Conservation (phyloP, 164 flowering plant genomes). For the Kingdonia uniflora region DNA sequence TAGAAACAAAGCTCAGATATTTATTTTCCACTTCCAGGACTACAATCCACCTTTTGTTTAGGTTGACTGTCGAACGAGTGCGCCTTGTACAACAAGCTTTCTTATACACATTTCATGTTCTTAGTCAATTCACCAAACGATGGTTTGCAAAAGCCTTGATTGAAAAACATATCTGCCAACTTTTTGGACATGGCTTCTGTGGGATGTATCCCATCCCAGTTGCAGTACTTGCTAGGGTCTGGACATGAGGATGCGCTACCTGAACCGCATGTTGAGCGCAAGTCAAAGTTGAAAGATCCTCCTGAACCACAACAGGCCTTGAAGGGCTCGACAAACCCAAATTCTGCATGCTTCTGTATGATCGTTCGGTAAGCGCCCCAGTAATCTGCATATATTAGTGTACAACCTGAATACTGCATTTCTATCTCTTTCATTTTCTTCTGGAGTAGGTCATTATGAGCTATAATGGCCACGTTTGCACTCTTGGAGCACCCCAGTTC, state of each 20-base stretch:
- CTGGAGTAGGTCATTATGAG: constrained; percentile 35
- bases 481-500: constrained; percentile 23
- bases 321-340: constrained; percentile 25
- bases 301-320: constrained; percentile 46
- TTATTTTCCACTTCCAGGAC: no score
- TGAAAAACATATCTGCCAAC: constrained; percentile 29
- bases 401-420: not conserved
- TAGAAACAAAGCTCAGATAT: no score
- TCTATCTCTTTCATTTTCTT: constrained; percentile 12
- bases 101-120: not conserved
- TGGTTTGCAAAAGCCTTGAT: constrained; percentile 26
- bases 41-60: no score
- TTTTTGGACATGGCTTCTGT: constrained; percentile 36
- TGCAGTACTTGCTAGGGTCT: constrained; percentile 20
- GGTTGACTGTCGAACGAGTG: no score
- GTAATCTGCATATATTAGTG: constrained; percentile 32
- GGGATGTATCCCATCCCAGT: constrained; percentile 47
- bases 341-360: constrained; percentile 12
- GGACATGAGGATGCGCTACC: constrained; percentile 17
- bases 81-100: no score
- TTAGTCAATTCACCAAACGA: constrained; percentile 13
- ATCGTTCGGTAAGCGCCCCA: constrained; percentile 30
- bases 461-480: constrained; percentile 12
- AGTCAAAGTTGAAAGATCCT: constrained; percentile 17
- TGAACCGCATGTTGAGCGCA: constrained; percentile 21